Base-by-base conservation (phyloP, 805 yeast genomes). In the Osmozyma mogii region DNA sequence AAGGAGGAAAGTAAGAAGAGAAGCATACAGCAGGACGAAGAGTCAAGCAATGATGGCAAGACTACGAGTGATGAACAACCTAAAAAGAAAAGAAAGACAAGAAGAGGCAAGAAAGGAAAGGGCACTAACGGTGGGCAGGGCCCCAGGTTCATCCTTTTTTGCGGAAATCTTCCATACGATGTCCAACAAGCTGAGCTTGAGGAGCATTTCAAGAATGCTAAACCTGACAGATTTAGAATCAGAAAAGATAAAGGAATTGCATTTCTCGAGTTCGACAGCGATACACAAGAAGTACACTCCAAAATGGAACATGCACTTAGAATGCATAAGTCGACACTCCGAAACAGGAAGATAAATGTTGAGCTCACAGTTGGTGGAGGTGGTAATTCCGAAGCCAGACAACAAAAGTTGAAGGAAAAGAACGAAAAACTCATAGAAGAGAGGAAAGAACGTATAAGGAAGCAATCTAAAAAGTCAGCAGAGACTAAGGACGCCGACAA, bases 341-440 rank as follows among this genome's bases (percentile, higher is more conserved):
- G 73, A 34, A 68, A 70, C 25, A 69, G 96, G 43, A 84, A 78
- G 52, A 88, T 92, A 48, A 92, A 92, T 49, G 96, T 92, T 20
- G 98, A 92, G 54, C 68, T 92, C 45, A 92, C 97, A 2, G 98
- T 85, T 29, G 98, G 98, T 33, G 98, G 98, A 24, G 98, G 98
- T 27, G 96, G 96, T 33, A 89, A 89, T 52, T 77, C 94, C 7
- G 61, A 69, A 35, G 67, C 61, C 24, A 62, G 94, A 47, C 44
- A 24, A 25, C 31, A 72, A 32, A 92, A 92, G 56, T 68, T 92
- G 44, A 73, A 75, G 47, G 72, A 70, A 28, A 89, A 89, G 65
- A 89, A 89, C 52, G 79, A 72, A 25, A 78, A 78, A 46, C 59
- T 88, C 44, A 70, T 69, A 25, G 78, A 67, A 16, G 95, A 88